Evolutionary conservation across 2,329 filamentous ascomycete genomes (phyloP).

Genomic region (Cercospora sesami): DNA sequence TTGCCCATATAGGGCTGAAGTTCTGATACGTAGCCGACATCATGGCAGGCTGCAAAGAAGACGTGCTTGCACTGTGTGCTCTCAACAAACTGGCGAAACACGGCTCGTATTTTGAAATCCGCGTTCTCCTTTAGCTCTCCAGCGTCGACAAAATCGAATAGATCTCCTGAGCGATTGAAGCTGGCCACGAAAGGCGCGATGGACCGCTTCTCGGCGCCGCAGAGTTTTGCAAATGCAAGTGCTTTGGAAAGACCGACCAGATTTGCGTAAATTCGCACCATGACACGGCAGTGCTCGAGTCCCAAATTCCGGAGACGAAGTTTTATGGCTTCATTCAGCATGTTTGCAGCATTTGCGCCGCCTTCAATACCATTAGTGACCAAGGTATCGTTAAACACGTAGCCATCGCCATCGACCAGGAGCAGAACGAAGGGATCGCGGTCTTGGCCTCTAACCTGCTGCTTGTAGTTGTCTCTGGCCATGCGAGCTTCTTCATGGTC

Average conservation of each 20-base stretch:
- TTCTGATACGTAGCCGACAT: constrained; percentile 59
- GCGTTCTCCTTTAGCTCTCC: constrained; percentile 61
- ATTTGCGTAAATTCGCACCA: constrained; percentile 52
- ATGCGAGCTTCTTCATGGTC: constrained; percentile 60
- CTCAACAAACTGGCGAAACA: constrained; percentile 55
- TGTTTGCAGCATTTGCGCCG: constrained; percentile 56
- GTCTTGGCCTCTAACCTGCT: constrained; percentile 49
- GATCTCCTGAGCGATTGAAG: constrained; percentile 56
- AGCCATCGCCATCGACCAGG: constrained; percentile 63
- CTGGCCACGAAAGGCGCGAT: constrained; percentile 57
- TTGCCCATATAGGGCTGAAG: constrained; percentile 55
- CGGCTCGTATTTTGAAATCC: constrained; percentile 60
- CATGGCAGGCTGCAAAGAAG: constrained; percentile 63
- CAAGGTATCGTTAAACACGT: constrained; percentile 45
- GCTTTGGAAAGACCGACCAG: constrained; percentile 49
- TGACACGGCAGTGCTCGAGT: constrained; percentile 54
- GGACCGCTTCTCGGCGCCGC: constrained; percentile 57
- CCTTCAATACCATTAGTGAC: constrained; percentile 46
- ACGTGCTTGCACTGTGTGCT: constrained; percentile 65
- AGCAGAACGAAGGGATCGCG: constrained; percentile 62
- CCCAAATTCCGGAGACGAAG: constrained; percentile 48
- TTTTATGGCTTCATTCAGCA: constrained; percentile 55
- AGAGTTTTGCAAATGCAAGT: constrained; percentile 52
- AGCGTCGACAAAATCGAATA: constrained; percentile 64
- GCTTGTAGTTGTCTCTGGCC: constrained; percentile 56